Percentiles rank a stretch among this genome's conserved stretches.
Conservation (phyloP, 148 eudicot species). For the Camellia japonica region DNA sequence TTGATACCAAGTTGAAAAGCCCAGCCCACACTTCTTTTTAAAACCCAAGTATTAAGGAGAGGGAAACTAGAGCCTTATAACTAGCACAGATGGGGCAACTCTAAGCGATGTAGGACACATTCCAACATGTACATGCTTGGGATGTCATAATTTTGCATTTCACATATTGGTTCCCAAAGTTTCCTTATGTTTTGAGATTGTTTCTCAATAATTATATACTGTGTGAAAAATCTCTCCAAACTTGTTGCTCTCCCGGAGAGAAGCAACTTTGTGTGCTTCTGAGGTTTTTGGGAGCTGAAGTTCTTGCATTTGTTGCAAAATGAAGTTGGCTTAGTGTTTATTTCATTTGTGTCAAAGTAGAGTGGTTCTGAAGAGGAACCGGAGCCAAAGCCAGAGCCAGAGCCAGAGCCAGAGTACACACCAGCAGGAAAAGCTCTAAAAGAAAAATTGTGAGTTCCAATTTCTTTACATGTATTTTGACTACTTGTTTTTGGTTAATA, state of each 20-base stretch:
- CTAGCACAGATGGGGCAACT: too few species aligned
- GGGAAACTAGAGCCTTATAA: too few species aligned
- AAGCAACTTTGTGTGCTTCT: background rate
- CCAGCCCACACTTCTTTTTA: too few species aligned
- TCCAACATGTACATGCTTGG: background rate
- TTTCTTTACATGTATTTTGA: background rate
- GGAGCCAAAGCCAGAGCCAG: constrained; percentile 45
- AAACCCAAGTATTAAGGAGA: too few species aligned
- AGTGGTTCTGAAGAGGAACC: constrained; percentile 60
- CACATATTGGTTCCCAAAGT: background rate
- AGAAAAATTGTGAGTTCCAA: constrained; percentile 69
- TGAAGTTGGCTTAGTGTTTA: background rate
- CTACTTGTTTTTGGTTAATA: background rate
- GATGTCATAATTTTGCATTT: background rate
- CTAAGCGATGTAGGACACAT: too few species aligned
- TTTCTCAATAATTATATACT: background rate
- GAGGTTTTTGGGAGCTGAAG: background rate
- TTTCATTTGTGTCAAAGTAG: constrained; percentile 31
- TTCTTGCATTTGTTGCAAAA: constrained; percentile 2
- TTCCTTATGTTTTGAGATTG: background rate
- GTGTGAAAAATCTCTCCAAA: background rate
- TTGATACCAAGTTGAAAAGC: too few species aligned
- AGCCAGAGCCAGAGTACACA: constrained; percentile 68
- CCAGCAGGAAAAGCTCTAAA: constrained; percentile 82
- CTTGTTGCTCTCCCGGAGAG: too few species aligned